phyloP scores from a whole-genome alignment of 2,329 filamentous ascomycete species.

The Coleophoma cylindrospora region DNA sequence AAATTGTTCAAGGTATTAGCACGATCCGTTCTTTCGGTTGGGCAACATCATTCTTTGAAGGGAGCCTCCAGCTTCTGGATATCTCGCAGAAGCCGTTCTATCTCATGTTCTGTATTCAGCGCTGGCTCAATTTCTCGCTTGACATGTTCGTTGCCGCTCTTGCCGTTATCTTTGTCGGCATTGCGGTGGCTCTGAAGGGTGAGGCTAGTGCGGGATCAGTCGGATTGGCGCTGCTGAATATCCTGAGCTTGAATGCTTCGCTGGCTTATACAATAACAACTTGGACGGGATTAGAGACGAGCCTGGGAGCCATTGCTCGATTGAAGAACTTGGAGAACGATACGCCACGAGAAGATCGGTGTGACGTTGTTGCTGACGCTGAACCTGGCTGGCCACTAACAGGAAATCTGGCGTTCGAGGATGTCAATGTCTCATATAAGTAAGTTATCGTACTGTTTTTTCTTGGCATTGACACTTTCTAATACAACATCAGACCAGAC shows the following conservation, averaged over 20 bases:
- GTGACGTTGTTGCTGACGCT: neutral
- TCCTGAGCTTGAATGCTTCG: constrained; percentile 37
- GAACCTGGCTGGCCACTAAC: constrained; percentile 22
- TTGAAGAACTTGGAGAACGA: constrained; percentile 31
- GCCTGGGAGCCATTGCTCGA: constrained; percentile 49
- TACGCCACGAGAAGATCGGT: neutral
- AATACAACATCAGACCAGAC: neutral
- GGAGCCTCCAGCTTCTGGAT: constrained; percentile 25
- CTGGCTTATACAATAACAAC: constrained; percentile 21
- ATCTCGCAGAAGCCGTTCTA: constrained; percentile 40
- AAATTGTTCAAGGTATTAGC: constrained; percentile 34
- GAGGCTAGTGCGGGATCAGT: constrained; percentile 5
- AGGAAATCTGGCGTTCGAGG: constrained; percentile 10
- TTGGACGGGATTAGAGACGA: constrained; percentile 53
- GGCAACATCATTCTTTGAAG: constrained; percentile 12
- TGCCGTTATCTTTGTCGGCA: constrained; percentile 21
- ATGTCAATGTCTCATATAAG: constrained; percentile 3
- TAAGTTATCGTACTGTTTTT: neutral
- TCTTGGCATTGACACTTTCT: neutral
- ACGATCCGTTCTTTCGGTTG: constrained; percentile 40
- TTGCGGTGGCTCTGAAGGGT: constrained; percentile 14
- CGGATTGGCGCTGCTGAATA: constrained; percentile 38
- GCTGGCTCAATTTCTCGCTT: constrained; percentile 39
- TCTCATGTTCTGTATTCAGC: constrained; percentile 37
- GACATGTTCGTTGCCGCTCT: constrained; percentile 34